These are phyloP conservation scores for Apostasia shenzhenica DNA, from an alignment of 106 monocot genomes.

Conservation along the genomic window DNA sequence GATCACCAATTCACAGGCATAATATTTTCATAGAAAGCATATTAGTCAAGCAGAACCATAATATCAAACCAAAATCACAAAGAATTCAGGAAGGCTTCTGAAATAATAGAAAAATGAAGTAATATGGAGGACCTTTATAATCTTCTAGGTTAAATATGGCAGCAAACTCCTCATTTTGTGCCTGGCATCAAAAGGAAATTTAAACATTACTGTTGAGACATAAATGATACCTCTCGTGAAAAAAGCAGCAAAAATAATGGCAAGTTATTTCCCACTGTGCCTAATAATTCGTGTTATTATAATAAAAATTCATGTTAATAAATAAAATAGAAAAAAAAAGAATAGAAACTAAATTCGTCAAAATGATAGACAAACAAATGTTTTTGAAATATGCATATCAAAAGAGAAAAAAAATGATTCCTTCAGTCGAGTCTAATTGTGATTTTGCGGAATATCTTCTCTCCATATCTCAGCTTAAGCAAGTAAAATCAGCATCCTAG, in stretches of 20 bases:
- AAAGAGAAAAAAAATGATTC: too few species aligned
- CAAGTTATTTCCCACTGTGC: background rate
- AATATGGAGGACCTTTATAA: conserved; percentile 52
- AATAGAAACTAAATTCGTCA: too few species aligned
- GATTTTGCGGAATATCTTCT: too few species aligned
- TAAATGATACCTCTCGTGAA: background rate
- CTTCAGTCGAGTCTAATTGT: too few species aligned
- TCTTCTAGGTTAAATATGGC: conserved; percentile 90
- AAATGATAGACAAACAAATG: too few species aligned
- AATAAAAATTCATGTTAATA: background rate
- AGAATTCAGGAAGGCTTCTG: background rate
- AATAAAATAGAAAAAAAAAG: too few species aligned
- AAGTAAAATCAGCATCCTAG: too few species aligned
- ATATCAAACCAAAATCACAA: background rate
- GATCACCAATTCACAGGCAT: too few species aligned
- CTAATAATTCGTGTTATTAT: background rate
- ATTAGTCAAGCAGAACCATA: background rate
- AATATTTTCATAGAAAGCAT: too few species aligned
- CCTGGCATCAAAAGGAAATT: conserved; percentile 32
- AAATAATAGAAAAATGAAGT: background rate
- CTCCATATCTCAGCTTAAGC: too few species aligned
- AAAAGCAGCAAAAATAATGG: background rate
- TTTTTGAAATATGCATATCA: too few species aligned
- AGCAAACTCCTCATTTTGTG: conserved; percentile 87
- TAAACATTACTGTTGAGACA: background rate